Evolutionary conservation across 805 yeast genomes (phyloP), one percentile per base, ranked within the genome.

Genomic region (Candida arabinofermentans): DNA sequence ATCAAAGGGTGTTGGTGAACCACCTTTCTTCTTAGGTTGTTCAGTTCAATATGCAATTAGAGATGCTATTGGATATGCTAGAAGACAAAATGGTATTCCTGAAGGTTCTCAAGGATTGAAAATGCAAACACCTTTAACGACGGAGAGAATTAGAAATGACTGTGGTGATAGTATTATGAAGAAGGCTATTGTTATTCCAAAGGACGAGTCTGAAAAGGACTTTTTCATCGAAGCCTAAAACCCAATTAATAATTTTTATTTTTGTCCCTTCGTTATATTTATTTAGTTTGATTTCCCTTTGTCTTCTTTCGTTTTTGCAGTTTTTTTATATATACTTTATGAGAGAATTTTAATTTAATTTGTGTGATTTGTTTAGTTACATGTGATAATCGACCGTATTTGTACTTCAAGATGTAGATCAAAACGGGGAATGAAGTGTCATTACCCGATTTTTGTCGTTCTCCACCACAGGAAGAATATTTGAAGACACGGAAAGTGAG

Each of bases 1-100:
- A 23, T 66, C 72, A 27, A 71, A 71, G 48, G 77, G 77, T 24
- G 67, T 71, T 38, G 77, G 77, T 21, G 77, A 71, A 54, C 77
- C 77, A 7, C 77, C 77, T n/a, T 53, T 71, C 41, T 70, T 71
- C 46, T 50, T 71, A 24, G 76, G 76, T 2, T 55, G 61, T n/a
- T 46, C 58, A 24, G 72, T 66, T 5, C 62, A 66, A 48, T 71
- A 68, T 55, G 76, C 76, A 4, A 48, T 71, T 23, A 58, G 76
- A 24, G 64, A 71, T 48, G 76, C 76, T 0, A 51, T 71, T 29
- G 58, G 54, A 17, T 47, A 51, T 30, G 70, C 73, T 3, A 57
- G 73, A 27, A 44, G 47, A 30, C 43, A 49, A 27, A 55, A 65
- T 34, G 70, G 68, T 5, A 23, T 51, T 24, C 44, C 39, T 18